phyloP scores from a whole-genome alignment of 1,284 basidiomycete genomes.

The Tilletia indica region DNA sequence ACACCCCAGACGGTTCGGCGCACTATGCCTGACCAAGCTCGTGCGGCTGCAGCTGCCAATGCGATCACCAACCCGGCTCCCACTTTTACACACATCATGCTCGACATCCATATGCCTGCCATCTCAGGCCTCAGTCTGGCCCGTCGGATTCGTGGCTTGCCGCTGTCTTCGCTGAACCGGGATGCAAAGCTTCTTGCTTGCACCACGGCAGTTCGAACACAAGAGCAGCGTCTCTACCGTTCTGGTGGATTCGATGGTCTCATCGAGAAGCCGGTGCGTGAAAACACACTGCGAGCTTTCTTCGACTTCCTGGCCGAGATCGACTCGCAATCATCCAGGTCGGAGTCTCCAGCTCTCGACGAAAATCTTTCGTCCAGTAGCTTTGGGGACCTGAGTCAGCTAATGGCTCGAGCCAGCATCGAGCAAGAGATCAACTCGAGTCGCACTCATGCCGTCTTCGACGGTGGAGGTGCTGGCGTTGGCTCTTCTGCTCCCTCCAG shows the following conservation, averaged over 20 bases:
- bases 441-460: neutral
- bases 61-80: neutral
- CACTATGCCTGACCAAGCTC: conserved; percentile 2
- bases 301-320: neutral
- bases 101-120: conserved; percentile 16
- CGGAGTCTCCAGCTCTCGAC: neutral
- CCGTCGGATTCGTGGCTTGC: conserved; percentile 2
- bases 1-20: neutral
- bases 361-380: neutral
- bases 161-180: neutral
- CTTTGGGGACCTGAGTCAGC: neutral
- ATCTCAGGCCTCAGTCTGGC: conserved; percentile 15
- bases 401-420: neutral
- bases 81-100: conserved; percentile 15
- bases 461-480: neutral
- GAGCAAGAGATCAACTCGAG: neutral
- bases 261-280: conserved; percentile 11
- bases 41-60: neutral
- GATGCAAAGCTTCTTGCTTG: conserved; percentile 1
- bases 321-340: neutral
- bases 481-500: neutral
- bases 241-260: conserved; percentile 14
- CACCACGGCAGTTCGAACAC: conserved; percentile 2
- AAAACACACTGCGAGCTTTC: neutral
- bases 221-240: conserved; percentile 8